Percentiles rank a stretch among this genome's conserved stretches.
Evolutionary conservation across 2,329 filamentous ascomycete genomes (phyloP).

Genomic region (Neofusicoccum sp.): DNA sequence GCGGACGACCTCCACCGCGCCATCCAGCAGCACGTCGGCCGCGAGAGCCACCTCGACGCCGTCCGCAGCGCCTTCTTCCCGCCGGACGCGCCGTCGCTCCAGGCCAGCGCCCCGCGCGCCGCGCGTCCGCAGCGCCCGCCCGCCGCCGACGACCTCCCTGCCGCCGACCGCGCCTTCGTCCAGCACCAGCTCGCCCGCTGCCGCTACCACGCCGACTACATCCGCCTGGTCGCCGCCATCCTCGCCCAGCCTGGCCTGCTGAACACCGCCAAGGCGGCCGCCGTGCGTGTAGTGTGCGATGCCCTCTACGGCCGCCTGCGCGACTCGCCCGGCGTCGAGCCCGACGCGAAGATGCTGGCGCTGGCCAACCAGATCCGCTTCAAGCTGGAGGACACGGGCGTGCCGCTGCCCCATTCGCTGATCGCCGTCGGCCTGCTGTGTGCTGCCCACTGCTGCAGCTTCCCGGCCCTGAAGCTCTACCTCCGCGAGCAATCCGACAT

Average conservation of each 20-base stretch:
- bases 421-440: not conserved
- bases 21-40: not conserved
- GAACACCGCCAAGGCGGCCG: not conserved
- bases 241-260: not conserved
- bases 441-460: not conserved
- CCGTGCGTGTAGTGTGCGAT: not conserved
- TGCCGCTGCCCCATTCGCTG: not conserved
- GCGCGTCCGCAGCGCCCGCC: not conserved
- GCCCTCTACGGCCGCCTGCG: not conserved
- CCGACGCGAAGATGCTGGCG: not conserved
- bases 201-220: not conserved
- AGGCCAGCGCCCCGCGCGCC: not conserved
- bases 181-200: not conserved
- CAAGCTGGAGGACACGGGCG: not conserved
- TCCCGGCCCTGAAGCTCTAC: not conserved
- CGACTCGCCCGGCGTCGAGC: not conserved
- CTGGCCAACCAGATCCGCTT: slow-evolving; percentile 5
- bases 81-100: not conserved
- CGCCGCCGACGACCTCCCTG: not conserved
- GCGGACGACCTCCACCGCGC: not conserved
- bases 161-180: not conserved
- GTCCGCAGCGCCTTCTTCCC: not conserved
- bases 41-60: not conserved
- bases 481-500: not conserved
- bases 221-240: not conserved